A percentile compares a stretch with the other conserved stretches of the same genome.
phyloP scores from a whole-genome alignment of 2,329 filamentous ascomycete species.

The Graphilbum sp. region DNA sequence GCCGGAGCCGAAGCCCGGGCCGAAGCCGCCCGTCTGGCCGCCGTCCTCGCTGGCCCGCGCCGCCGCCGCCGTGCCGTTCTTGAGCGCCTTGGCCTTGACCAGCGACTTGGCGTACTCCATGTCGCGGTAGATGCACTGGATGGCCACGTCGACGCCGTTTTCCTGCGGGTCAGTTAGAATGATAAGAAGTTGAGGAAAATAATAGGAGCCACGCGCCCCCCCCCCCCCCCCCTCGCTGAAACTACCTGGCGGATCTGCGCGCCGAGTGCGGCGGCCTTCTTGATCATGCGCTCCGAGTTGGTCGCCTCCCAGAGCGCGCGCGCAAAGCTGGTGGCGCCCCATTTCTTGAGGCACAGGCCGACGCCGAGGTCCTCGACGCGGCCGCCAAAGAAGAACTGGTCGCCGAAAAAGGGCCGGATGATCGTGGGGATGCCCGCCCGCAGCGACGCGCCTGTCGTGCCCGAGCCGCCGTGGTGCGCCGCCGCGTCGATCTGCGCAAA shows the following conservation, averaged over 20 bases:
- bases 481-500: conserved; percentile 89
- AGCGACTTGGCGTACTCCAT: conserved; percentile 81
- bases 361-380: conserved; percentile 88
- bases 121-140: conserved; percentile 87
- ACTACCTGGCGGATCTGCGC: conserved; percentile 75
- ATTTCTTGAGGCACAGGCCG: conserved; percentile 73
- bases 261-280: conserved; percentile 66
- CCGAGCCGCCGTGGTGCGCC: conserved; percentile 85
- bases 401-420: conserved; percentile 91
- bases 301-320: conserved; percentile 83
- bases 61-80: conserved; percentile 21
- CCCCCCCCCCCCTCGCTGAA: too few species aligned
- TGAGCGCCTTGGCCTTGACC: conserved; percentile 48
- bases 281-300: conserved; percentile 78
- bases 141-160: conserved; percentile 75
- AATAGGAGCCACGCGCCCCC: too few species aligned
- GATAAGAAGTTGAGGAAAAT: neutral
- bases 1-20: too few species aligned
- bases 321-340: conserved; percentile 75
- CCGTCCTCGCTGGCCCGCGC: conserved; percentile 16
- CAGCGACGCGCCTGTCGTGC: conserved; percentile 85
- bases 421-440: conserved; percentile 86
- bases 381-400: conserved; percentile 90
- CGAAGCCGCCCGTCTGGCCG: conserved; percentile 19
- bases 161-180: conserved; percentile 44